Evolutionary conservation across 2,329 filamentous ascomycete genomes (phyloP), one percentile per base, ranked within the genome.

Genomic region (Cladosporium sp.): DNA sequence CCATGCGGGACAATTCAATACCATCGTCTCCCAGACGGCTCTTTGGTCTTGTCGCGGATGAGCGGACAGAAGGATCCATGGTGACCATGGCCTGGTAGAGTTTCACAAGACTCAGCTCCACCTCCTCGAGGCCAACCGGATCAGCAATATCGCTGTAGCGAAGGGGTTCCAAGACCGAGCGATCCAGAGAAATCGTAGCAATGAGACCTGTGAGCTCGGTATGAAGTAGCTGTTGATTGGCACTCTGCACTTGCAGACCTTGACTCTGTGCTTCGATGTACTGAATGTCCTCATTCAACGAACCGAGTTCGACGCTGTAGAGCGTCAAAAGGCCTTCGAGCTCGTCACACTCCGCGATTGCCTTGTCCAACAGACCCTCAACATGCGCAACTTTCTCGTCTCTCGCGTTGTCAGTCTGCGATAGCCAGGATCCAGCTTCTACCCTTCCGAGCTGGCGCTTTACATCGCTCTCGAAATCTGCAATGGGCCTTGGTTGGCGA

Each of bases 211-310:
- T 84, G 1, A 99, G 79, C 68, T 99, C 93, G 56, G 85, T 88
- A 68, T 92, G 89, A 41, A 99, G 79, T 22, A 96, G 79, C 68
- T 96, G 96, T 67, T 99, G 93, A 62, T 99, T 99, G 36, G 93
- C 89, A 17, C 92, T 92, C 70, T 97, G 93, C 6, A 99, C 92
- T 64, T 99, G 93, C 41, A 99, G 75, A 74, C 93, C 93, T 71
- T 99, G 92, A 6, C 89, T 91, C 69, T 99, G 93, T 2, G 93
- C 90, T 72, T 99, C 93, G 57, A 99, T 97, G 66, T 95, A 97
- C 3, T 90, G 85, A 60, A 99, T 95, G 62, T 99, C 93, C 43
- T 97, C 92, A 51, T 91, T 90, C 24, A 99, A 78, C 43, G 91
- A 97, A 61, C 89, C 89, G 55, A 99, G 77, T 68, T 99, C 93